Base-by-base conservation (phyloP, 345 rosid genomes). In the Orychophragmus violaceus region DNA sequence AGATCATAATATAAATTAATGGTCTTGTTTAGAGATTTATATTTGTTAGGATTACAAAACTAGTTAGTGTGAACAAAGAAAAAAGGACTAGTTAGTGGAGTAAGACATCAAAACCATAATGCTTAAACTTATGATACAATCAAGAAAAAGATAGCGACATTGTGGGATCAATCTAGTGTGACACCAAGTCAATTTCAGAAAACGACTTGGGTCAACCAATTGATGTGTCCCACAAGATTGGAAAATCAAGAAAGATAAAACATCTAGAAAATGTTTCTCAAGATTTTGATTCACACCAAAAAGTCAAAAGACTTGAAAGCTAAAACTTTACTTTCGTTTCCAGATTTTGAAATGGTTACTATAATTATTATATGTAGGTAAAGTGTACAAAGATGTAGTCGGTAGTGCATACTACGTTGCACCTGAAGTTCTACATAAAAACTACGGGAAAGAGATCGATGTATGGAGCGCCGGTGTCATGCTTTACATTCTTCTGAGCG, bases 401-500 rank as follows among this genome's bases (percentile, higher is more conserved):
- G 97, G 96, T 23, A 94, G 96, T n/a, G 85, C 96, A 7, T 90
- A 90, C 79, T 94, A 90, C 54, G 81, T 94, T 59, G 99, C 99
- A 48, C 99, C 99, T 4, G 97, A 94, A 80, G 92, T 90, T 27
- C 68, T 90, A 75, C 64, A 45, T n/a, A 68, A 67, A 46, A 87
- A 65, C 32, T 94, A 94, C 53, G 97, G 97, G 22, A 90, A 88
- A 83, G 96, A 90, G 68, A 88, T 84, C 5, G 97, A 94, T 71
- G 79, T 90, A 33, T 94, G 99, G 99, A 88, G 99, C 39, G 96
- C 95, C 13, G 99, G 97, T 29, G 76, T 94, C 59, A 88, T 94
- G 36, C 79, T 88, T 41, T 94, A 94, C 82, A 94, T 94, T 77
- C 97, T 94, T 62, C 87, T 94, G 12, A 57, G 91, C 50, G 97